Evolutionary conservation across 805 yeast genomes (phyloP).

Genomic region (Danielozyma ontarioensis): DNA sequence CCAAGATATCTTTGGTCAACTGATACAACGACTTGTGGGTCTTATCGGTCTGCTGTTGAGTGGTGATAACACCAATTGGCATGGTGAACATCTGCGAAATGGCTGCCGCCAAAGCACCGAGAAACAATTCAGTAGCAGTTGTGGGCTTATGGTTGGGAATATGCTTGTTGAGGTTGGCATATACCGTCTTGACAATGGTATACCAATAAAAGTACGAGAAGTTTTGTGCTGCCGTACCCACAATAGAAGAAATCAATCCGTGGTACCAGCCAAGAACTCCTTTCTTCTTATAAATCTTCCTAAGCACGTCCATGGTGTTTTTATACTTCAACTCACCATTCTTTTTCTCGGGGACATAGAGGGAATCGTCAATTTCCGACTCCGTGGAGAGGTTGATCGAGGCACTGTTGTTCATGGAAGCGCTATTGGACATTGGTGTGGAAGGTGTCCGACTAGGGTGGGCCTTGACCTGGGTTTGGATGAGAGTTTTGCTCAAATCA

Average conservation of each 20-base stretch:
- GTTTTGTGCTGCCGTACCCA: constrained; percentile 72
- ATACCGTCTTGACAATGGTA: constrained; percentile 58
- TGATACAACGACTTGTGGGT: constrained; percentile 25
- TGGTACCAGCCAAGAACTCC: constrained; percentile 69
- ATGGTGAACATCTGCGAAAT: constrained; percentile 74
- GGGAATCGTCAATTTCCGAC: constrained; percentile 14
- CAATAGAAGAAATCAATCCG: constrained; percentile 62
- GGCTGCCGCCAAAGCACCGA: constrained; percentile 82
- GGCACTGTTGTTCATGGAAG: constrained; percentile 2
- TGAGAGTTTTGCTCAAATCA: constrained; percentile 70
- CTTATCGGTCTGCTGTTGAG: constrained; percentile 52
- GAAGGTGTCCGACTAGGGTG: constrained; percentile 6
- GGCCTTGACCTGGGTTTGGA: constrained; percentile 61
- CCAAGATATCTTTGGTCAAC: constrained; percentile 43
- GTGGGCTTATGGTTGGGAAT: constrained; percentile 36
- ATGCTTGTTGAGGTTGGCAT: constrained; percentile 35
- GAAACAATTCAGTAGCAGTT: constrained; percentile 61
- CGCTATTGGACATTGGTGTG: not conserved
- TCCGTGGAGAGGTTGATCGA: constrained; percentile 3
- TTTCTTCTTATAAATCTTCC: constrained; percentile 49
- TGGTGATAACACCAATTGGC: constrained; percentile 74
- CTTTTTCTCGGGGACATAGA: constrained; percentile 11
- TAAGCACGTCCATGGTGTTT: constrained; percentile 58
- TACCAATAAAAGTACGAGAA: constrained; percentile 89
- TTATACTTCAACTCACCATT: constrained; percentile 38